Percentiles rank a stretch among this genome's conserved stretches.
phyloP scores from a whole-genome alignment of 2,329 filamentous ascomycete species.

The Gliomastix tumulicola region DNA sequence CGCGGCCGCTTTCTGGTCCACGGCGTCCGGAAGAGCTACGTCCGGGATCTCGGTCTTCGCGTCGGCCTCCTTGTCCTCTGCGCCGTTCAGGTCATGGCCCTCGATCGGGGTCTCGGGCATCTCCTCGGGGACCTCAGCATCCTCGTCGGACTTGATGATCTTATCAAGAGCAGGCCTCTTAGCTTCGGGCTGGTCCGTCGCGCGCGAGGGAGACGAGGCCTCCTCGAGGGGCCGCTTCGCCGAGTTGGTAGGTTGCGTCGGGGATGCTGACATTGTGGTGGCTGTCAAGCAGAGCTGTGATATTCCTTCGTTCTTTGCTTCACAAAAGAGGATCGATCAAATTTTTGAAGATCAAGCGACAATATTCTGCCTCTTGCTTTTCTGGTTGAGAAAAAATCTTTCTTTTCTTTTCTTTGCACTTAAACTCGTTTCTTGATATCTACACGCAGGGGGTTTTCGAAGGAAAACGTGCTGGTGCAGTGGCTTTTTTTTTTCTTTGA shows the following conservation, averaged over 20 bases:
- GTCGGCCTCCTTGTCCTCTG: conserved; percentile 34
- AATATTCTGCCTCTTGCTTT: no score
- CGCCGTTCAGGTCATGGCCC: conserved; percentile 39
- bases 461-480: conserved; percentile 91
- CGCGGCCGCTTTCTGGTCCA: conserved; percentile 30
- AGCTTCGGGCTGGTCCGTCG: conserved; percentile 89
- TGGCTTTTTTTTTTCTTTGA: conserved; percentile 31
- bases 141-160: conserved; percentile 63
- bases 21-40: conserved; percentile 12
- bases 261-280: conserved; percentile 66
- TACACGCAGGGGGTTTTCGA: conserved; percentile 81
- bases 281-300: no score
- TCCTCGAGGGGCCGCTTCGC: conserved; percentile 95
- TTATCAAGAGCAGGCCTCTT: conserved; percentile 97
- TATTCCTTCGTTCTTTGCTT: no score
- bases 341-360: no score
- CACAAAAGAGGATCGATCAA: conserved; percentile 5
- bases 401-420: conserved; percentile 30
- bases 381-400: no score
- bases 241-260: conserved; percentile 58
- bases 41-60: conserved; percentile 30
- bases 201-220: conserved; percentile 86
- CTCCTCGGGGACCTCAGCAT: conserved; percentile 33
- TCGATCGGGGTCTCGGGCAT: conserved; percentile 22
- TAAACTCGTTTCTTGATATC: conserved; percentile 45